phyloP scores from a whole-genome alignment of 805 yeast genomes.

The Blastobotrys mokoenaii region DNA sequence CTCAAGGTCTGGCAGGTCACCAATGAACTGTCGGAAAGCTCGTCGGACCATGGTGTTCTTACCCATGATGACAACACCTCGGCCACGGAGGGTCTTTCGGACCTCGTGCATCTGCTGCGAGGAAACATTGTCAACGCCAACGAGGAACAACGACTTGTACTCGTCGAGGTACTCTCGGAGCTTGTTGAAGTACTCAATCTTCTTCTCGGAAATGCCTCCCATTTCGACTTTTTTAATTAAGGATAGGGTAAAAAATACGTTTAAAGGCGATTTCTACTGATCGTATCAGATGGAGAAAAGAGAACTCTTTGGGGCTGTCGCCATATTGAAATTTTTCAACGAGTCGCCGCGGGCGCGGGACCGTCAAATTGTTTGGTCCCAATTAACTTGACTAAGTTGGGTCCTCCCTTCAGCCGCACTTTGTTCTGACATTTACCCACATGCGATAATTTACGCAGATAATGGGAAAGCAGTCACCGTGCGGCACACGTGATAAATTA shows the following conservation, averaged over 20 bases:
- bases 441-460: too few relatives aligned
- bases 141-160: slow-evolving; percentile 96
- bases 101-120: slow-evolving; percentile 99
- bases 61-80: slow-evolving; percentile 97
- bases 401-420: too few relatives aligned
- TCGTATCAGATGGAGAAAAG: too few relatives aligned
- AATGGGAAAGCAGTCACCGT: too few relatives aligned
- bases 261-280: slow-evolving; percentile 23
- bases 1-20: slow-evolving; percentile 94
- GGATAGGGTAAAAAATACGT: slow-evolving; percentile 22
- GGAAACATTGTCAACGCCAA: slow-evolving; percentile 99
- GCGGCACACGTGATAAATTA: too few relatives aligned
- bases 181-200: slow-evolving; percentile 89
- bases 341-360: too few relatives aligned
- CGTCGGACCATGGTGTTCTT: slow-evolving; percentile 99
- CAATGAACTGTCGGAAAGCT: slow-evolving; percentile 92
- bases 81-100: slow-evolving; percentile 93
- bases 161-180: slow-evolving; percentile 92
- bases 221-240: slow-evolving; percentile 61
- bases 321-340: too few relatives aligned
- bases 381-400: too few relatives aligned
- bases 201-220: slow-evolving; percentile 99
- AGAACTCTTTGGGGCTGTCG: too few relatives aligned
- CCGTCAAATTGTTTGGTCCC: too few relatives aligned
- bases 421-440: too few relatives aligned